phyloP scores from a whole-genome alignment of 176 grass and related monocot species.

The Panicum miliaceum region DNA sequence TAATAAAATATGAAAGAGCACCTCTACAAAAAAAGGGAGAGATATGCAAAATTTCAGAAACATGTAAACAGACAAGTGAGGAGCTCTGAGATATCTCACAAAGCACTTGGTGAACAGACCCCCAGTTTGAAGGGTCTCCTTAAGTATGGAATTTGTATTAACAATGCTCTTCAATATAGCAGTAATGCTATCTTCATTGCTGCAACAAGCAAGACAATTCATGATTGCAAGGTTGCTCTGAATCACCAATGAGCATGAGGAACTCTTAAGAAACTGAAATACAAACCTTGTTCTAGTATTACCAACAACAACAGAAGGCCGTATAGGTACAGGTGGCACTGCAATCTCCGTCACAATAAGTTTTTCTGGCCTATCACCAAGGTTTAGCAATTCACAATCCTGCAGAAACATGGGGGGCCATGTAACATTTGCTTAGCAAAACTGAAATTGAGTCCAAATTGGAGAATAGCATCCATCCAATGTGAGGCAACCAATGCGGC shows the following conservation, averaged over 20 bases:
- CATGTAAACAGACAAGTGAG: conserved; percentile 24
- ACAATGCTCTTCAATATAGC: conserved; percentile 78
- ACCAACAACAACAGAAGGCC: conserved; percentile 77
- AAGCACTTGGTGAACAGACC: conserved; percentile 61
- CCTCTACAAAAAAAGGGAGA: not conserved
- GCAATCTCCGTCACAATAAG: conserved; percentile 86
- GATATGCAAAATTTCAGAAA: not conserved
- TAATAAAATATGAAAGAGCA: not conserved
- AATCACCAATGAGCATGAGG: conserved; percentile 11
- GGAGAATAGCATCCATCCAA: conserved; percentile 17
- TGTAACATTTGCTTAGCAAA: not conserved
- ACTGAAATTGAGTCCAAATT: not conserved
- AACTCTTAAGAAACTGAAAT: conserved; percentile 29
- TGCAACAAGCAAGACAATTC: conserved; percentile 50
- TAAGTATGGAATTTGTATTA: conserved; percentile 81
- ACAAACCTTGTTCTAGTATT: conserved; percentile 69
- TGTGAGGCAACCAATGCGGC: not conserved
- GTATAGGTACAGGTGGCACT: conserved; percentile 81
- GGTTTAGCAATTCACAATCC: conserved; percentile 98
- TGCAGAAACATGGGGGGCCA: conserved; percentile 42
- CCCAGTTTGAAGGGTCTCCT: conserved; percentile 75
- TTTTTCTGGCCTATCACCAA: conserved; percentile 87
- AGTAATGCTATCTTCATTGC: conserved; percentile 92
- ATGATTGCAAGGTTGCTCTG: conserved; percentile 19
- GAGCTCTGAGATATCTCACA: conserved; percentile 54